Base-by-base conservation (phyloP, 192 early-diverging fungal genomes). In the Lobosporangium transversale region DNA sequence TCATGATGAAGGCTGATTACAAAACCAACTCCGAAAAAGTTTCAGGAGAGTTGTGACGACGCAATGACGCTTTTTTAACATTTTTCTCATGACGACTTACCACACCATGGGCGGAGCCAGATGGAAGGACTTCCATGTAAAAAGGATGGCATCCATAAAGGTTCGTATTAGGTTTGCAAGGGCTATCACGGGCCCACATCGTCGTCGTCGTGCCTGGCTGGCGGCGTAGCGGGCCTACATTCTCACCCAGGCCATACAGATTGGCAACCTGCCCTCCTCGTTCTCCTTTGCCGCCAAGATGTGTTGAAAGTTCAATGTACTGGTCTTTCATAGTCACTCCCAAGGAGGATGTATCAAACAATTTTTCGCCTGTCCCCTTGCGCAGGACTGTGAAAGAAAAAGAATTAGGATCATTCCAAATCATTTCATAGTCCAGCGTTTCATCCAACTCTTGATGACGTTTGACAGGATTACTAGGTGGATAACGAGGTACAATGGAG, bases 131-230 rank as follows among this genome's bases (percentile, higher is more conserved):
- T 74, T 91, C 87, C 53, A 88, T 79, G 68, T 87, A 89, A 42
- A 85, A 79, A 3, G 88, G 80, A 47, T 91, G 89, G 23, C 82
- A 79, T 23, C 89, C 88, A 48, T 91, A 91, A 17, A 83, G 62
- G 40, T 89, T 90, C 42, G 81, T 68, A 8, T 67, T 54, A 43
- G 78, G 66, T 23, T 53, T 68, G 33, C 78, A 79, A 0, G 70
- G 66, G 27, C 55, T 37, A 30, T 68, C 66, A 9, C 23, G 81
- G 62, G 58, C 82, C 87, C 66, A 68, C 12, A 58, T 44, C 17
- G 66, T 68, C 6, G 55, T 58, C 17, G 54, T 50, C 17, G 66
- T 52, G 0, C 66, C 66, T 20, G 43, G 45, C 43, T 68, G 26
- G 4, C 56, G 66, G 43, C 66, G 66, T 24, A 68, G 35, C 1